Percentiles rank a stretch among this genome's conserved stretches.
These are phyloP conservation scores for Botrytis paeoniae DNA, from an alignment of 2,329 filamentous ascomycete species.

Conservation along the genomic window DNA sequence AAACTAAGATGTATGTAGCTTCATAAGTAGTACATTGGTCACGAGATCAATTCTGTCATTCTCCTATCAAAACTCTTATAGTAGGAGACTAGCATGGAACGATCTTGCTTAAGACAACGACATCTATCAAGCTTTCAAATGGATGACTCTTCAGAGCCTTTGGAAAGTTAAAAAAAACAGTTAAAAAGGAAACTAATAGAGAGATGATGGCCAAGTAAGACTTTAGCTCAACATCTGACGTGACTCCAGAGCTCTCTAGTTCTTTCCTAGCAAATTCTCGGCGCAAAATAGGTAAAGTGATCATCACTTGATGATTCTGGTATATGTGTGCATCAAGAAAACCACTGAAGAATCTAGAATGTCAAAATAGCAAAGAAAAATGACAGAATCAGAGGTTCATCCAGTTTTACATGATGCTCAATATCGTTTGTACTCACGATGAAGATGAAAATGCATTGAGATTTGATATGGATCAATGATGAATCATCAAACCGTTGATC, in stretches of 20 bases:
- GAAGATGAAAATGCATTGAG: not conserved
- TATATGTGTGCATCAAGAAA: not conserved
- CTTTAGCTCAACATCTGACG: not conserved
- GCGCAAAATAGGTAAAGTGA: not conserved
- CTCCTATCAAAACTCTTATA: not conserved
- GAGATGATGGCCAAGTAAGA: not conserved
- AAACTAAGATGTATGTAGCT: no score
- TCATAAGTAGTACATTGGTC: not conserved
- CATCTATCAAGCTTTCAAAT: not conserved
- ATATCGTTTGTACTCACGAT: not conserved
- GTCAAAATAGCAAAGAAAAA: not conserved
- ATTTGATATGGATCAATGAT: not conserved
- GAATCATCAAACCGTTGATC: not conserved
- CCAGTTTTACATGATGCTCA: not conserved
- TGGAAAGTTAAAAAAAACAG: not conserved
- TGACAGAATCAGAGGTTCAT: rapidly evolving
- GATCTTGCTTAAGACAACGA: not conserved
- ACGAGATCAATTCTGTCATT: not conserved
- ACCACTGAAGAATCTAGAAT: not conserved
- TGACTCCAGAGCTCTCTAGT: not conserved
- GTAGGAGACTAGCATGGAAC: not conserved
- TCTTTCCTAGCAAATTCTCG: not conserved
- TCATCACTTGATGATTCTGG: not conserved
- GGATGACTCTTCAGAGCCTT: not conserved
- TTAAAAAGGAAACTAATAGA: not conserved